These are phyloP conservation scores for Beauveria sp. DNA, from an alignment of 2,329 filamentous ascomycete species.

Conservation along the genomic window DNA sequence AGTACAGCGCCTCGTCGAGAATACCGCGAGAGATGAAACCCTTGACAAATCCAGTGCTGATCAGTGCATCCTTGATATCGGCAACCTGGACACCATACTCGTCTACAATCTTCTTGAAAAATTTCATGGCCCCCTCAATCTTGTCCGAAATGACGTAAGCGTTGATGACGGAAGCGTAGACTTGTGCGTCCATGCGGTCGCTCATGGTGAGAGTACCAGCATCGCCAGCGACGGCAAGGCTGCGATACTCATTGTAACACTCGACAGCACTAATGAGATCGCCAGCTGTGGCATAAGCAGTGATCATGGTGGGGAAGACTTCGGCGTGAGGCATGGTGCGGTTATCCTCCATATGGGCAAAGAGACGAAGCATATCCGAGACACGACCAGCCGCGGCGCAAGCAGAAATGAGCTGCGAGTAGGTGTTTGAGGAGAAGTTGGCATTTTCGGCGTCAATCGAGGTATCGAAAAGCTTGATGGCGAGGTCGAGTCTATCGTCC, in stretches of 20 bases:
- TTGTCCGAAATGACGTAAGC: conserved; percentile 81
- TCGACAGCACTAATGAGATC: conserved; percentile 85
- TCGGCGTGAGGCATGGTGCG: conserved; percentile 68
- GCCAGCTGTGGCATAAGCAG: conserved; percentile 75
- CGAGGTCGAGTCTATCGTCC: conserved; percentile 79
- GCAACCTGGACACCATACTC: conserved; percentile 50
- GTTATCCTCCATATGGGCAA: conserved; percentile 81
- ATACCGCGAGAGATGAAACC: conserved; percentile 64
- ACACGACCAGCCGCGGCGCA: conserved; percentile 77
- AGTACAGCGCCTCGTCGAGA: conserved; percentile 64
- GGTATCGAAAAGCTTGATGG: conserved; percentile 76
- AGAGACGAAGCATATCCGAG: conserved; percentile 83
- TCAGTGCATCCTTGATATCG: conserved; percentile 63
- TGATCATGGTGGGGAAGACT: conserved; percentile 89
- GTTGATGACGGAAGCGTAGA: conserved; percentile 87
- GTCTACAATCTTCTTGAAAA: conserved; percentile 71
- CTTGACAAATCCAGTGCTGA: conserved; percentile 70
- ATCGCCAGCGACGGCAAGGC: conserved; percentile 78
- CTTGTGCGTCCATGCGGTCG: conserved; percentile 68
- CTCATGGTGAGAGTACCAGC: conserved; percentile 60
- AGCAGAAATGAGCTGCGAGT: conserved; percentile 76
- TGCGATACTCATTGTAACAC: conserved; percentile 91
- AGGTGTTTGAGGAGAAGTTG: conserved; percentile 73
- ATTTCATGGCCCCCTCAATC: conserved; percentile 72
- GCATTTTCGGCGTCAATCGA: conserved; percentile 57